Conservation (phyloP, 345 rosid species). For the Syzygium aqueum region DNA sequence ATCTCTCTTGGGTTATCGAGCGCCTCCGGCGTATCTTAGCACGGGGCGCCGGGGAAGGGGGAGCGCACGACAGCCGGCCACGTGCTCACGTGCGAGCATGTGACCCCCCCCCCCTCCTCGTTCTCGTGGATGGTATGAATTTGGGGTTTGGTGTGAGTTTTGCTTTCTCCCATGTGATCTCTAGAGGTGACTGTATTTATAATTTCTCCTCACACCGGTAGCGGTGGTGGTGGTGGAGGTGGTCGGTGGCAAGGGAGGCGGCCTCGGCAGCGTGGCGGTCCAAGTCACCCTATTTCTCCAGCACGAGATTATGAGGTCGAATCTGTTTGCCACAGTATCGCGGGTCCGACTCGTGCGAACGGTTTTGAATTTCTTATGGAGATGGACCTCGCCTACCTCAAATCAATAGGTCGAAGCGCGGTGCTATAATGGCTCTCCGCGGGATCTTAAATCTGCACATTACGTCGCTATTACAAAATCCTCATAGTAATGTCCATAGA, state of each 20-base stretch:
- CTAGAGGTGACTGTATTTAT: too few relatives aligned
- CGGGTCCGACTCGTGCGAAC: too few relatives aligned
- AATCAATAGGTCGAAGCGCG: background rate
- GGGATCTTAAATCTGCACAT: background rate
- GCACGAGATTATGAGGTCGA: background rate
- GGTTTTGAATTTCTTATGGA: background rate
- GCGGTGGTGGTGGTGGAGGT: too few relatives aligned
- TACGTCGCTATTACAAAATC: background rate
- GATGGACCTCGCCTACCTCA: background rate
- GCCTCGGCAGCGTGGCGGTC: background rate
- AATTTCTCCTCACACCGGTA: background rate
- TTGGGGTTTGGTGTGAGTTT: background rate
- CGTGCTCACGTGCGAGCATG: slow-evolving; percentile 73
- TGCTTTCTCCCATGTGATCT: background rate
- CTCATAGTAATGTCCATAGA: background rate
- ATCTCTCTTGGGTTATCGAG: background rate
- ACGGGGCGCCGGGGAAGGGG: background rate
- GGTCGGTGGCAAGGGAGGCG: background rate
- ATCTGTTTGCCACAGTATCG: background rate
- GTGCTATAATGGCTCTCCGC: background rate
- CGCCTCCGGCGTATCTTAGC: background rate
- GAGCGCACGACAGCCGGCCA: slow-evolving; percentile 34
- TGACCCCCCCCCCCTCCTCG: slow-evolving; percentile 12
- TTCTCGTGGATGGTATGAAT: slow-evolving; percentile 16
- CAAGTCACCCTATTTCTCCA: background rate